A percentile compares a stretch with the other conserved stretches of the same genome.
These are phyloP conservation scores for Apiotrichum gamsii DNA, from an alignment of 1,284 basidiomycete genomes.

Conservation along the genomic window DNA sequence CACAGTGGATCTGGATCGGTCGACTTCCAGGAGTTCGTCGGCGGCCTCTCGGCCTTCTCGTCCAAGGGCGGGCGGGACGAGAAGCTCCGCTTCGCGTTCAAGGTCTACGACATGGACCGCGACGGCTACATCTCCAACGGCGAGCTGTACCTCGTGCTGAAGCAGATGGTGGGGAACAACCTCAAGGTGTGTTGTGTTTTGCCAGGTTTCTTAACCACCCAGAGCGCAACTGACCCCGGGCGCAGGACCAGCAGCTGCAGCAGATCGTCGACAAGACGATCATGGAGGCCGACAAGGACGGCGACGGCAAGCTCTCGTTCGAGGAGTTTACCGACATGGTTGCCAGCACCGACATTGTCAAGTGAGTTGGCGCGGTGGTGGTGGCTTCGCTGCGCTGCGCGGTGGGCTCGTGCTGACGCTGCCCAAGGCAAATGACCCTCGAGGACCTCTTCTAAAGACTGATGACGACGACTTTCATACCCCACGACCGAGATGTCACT, in stretches of 20 bases:
- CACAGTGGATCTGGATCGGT: constrained; percentile 90
- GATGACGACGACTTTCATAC: no score
- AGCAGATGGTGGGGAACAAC: constrained; percentile 99
- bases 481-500: no score
- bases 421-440: constrained; percentile 87
- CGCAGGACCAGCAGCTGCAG: constrained; percentile 91
- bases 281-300: constrained; percentile 98
- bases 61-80: constrained; percentile 93
- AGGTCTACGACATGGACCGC: constrained; percentile 97
- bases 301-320: constrained; percentile 91
- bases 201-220: no score
- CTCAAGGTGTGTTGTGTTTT: constrained; percentile 62
- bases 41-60: constrained; percentile 93
- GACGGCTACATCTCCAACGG: constrained; percentile 99
- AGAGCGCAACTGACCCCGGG: background rate
- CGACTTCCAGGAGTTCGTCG: constrained; percentile 98
- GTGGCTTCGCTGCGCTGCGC: no score
- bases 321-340: constrained; percentile 97
- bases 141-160: constrained; percentile 93
- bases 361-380: constrained; percentile 29
- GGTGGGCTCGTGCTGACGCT: background rate
- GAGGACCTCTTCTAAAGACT: constrained; percentile 71
- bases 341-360: constrained; percentile 68
- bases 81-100: constrained; percentile 92
- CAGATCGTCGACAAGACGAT: constrained; percentile 99